A percentile compares a stretch with the other conserved stretches of the same genome.
These are phyloP conservation scores for Mortierella sp. DNA, from an alignment of 371 early-diverging fungal genomes.

Conservation along the genomic window DNA sequence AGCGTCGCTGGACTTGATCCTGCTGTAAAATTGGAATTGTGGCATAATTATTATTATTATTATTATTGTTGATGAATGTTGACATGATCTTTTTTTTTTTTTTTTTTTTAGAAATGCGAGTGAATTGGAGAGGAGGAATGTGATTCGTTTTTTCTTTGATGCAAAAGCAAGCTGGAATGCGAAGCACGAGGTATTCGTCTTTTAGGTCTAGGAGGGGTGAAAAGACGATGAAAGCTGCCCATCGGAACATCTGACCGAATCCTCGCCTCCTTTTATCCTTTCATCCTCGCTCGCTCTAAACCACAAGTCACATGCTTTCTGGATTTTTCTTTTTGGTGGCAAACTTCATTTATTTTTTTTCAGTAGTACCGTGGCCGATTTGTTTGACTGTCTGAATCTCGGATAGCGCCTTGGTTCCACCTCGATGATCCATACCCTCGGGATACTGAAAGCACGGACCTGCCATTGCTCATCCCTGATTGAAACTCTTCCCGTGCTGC, in stretches of 20 bases:
- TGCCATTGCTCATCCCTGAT: constrained; percentile 16
- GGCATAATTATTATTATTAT: background rate
- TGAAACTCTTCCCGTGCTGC: constrained; percentile 34
- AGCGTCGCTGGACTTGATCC: constrained; percentile 8
- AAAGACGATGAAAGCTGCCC: constrained; percentile 58
- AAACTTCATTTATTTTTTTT: background rate
- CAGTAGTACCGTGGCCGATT: constrained; percentile 45
- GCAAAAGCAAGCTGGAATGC: background rate
- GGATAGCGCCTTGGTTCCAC: constrained; percentile 16
- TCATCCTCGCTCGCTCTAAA: background rate
- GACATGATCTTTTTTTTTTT: background rate
- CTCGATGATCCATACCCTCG: constrained; percentile 25
- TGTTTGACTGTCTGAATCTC: constrained; percentile 21
- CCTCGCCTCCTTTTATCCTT: constrained; percentile 8
- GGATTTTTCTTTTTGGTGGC: background rate
- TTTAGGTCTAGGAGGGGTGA: constrained; percentile 52
- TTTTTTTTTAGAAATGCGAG: background rate
- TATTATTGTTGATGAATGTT: background rate
- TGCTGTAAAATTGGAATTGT: background rate
- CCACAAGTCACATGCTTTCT: background rate
- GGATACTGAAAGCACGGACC: constrained; percentile 29
- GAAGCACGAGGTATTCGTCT: constrained; percentile 26
- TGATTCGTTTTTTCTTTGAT: background rate
- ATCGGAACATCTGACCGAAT: constrained; percentile 15
- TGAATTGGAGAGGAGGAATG: background rate